Conservation (phyloP, 495 filamentous ascomycete genomes). For the Trichoderma reesei region DNA sequence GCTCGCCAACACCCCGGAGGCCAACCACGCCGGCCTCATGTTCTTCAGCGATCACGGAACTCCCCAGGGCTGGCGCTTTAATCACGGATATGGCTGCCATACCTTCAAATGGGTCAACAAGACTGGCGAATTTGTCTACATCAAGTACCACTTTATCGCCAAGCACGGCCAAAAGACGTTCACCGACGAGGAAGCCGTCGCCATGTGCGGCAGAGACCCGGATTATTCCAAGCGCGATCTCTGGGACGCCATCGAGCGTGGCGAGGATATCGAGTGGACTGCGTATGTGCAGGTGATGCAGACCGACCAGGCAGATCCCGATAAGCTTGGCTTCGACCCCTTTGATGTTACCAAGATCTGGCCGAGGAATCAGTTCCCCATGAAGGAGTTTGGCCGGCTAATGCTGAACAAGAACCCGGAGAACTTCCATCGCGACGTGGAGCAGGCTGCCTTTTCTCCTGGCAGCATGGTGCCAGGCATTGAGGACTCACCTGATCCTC, state of each 20-base stretch:
- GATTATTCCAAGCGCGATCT: slow-evolving; percentile 47
- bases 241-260: slow-evolving; percentile 39
- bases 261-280: slow-evolving; percentile 39
- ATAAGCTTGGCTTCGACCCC: slow-evolving; percentile 40
- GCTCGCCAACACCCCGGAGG: slow-evolving; percentile 43
- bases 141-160: slow-evolving; percentile 48
- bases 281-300: slow-evolving; percentile 44
- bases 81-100: slow-evolving; percentile 48
- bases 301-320: slow-evolving; percentile 38
- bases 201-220: slow-evolving; percentile 32
- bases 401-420: slow-evolving; percentile 60
- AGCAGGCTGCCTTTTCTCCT: slow-evolving; percentile 82
- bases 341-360: slow-evolving; percentile 51
- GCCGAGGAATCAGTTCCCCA: slow-evolving; percentile 60
- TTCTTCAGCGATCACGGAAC: slow-evolving; percentile 50
- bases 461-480: slow-evolving; percentile 58
- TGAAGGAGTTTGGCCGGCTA: slow-evolving; percentile 55
- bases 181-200: slow-evolving; percentile 39
- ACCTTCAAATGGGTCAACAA: slow-evolving; percentile 50
- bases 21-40: slow-evolving; percentile 49
- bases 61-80: slow-evolving; percentile 40
- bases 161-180: slow-evolving; percentile 47
- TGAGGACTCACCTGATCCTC: slow-evolving; percentile 65
- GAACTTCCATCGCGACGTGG: slow-evolving; percentile 67
- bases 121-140: slow-evolving; percentile 46